Evolutionary conservation across 164 flowering plant species (phyloP).

Genomic region (Amborella trichopoda): DNA sequence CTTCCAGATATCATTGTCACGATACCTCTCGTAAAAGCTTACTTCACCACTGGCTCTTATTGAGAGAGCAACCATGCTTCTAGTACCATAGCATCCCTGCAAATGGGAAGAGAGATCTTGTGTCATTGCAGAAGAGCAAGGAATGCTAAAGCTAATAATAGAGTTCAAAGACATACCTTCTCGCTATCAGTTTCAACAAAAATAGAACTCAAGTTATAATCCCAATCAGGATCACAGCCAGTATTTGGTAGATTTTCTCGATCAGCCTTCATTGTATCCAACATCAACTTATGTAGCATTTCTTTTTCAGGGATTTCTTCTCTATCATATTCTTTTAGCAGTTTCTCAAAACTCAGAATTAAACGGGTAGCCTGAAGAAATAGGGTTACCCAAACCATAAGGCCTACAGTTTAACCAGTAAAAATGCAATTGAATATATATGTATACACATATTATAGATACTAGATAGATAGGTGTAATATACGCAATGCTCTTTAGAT

Average conservation of each 20-base stretch:
- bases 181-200: slow-evolving; percentile 45
- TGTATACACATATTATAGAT: too few relatives aligned
- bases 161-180: slow-evolving; percentile 20
- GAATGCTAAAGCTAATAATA: background rate
- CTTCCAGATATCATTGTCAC: slow-evolving; percentile 45
- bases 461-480: too few relatives aligned
- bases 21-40: slow-evolving; percentile 53
- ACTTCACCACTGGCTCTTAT: slow-evolving; percentile 29
- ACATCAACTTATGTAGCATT: slow-evolving; percentile 35
- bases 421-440: too few relatives aligned
- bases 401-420: too few relatives aligned
- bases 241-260: slow-evolving; percentile 29
- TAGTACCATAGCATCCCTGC: slow-evolving; percentile 57
- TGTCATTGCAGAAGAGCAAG: background rate
- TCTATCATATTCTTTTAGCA: slow-evolving; percentile 17
- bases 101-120: background rate
- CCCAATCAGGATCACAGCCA: slow-evolving; percentile 33
- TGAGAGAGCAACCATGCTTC: slow-evolving; percentile 52
- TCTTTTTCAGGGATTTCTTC: slow-evolving; percentile 20
- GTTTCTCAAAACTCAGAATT: slow-evolving; percentile 22
- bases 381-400: too few relatives aligned
- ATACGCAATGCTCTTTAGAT: too few relatives aligned
- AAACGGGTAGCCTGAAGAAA: slow-evolving; percentile 30
- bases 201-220: slow-evolving; percentile 30
- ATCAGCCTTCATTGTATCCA: slow-evolving; percentile 36